Evolutionary conservation across 768 basidiomycete genomes (phyloP).

Genomic region (Suillus weaverae): DNA sequence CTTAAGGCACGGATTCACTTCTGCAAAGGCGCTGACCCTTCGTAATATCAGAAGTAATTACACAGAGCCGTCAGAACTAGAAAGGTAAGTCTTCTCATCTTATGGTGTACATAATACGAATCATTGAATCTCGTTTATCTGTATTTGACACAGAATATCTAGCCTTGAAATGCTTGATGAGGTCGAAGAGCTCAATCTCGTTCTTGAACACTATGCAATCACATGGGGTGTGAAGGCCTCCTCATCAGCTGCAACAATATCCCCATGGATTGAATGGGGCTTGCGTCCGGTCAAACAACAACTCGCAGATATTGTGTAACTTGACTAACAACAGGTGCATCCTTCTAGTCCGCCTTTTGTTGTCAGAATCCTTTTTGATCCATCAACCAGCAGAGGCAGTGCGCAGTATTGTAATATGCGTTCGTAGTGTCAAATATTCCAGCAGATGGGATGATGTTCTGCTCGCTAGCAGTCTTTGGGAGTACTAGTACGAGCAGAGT

Average conservation of each 20-base stretch:
- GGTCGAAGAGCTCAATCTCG: conserved; percentile 89
- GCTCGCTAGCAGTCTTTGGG: neutral
- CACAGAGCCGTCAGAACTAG: conserved; percentile 49
- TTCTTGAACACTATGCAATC: conserved; percentile 86
- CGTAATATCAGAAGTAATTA: conserved; percentile 63
- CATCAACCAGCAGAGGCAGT: neutral
- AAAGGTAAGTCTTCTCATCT: conserved; percentile 48
- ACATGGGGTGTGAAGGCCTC: conserved; percentile 53
- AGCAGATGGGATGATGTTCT: neutral
- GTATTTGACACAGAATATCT: conserved; percentile 54
- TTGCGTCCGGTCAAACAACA: neutral
- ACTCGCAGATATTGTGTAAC: neutral
- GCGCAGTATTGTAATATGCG: neutral
- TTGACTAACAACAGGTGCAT: neutral
- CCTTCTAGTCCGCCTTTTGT: neutral
- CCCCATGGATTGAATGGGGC: conserved; percentile 2
- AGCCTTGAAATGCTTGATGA: conserved; percentile 89
- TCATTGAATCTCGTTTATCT: neutral
- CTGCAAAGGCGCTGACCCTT: conserved; percentile 60
- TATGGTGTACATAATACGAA: neutral
- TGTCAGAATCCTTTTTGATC: neutral
- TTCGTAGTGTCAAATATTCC: neutral
- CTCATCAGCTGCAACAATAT: neutral
- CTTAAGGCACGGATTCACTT: conserved; percentile 51
- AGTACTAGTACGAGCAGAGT: neutral